These are phyloP conservation scores for Komagataella mondaviorum DNA, from an alignment of 805 yeast species.

Conservation along the genomic window DNA sequence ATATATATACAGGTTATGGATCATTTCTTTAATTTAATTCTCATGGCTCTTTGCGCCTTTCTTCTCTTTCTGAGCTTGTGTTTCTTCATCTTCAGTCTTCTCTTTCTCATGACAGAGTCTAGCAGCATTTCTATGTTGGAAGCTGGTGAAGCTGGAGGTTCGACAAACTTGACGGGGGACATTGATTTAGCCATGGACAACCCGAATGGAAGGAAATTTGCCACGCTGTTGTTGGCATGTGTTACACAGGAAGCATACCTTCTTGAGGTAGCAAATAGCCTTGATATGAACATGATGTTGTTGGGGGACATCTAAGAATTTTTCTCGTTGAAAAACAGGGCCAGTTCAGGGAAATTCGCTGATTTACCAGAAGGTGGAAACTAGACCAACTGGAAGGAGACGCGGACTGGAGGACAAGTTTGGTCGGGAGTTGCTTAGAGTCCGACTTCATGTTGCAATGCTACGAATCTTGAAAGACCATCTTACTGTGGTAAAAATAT, in stretches of 20 bases:
- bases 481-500: neutral
- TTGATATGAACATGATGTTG: neutral
- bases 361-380: neutral
- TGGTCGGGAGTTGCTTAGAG: too few species aligned
- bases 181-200: neutral
- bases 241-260: neutral
- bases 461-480: neutral
- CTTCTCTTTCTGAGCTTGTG: constrained; percentile 96
- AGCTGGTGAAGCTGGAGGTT: neutral
- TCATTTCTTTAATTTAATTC: constrained; percentile 46
- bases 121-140: constrained; percentile 18
- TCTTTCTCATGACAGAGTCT: constrained; percentile 69
- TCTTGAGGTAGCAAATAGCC: neutral
- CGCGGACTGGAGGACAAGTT: too few species aligned
- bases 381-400: neutral
- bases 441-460: neutral
- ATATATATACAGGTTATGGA: constrained; percentile 1
- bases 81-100: constrained; percentile 93
- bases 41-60: constrained; percentile 77
- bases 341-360: neutral
- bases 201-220: neutral
- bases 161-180: neutral
- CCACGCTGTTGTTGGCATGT: neutral
- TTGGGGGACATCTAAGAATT: neutral
- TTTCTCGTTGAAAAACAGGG: neutral